These are phyloP conservation scores for Alternaria longipes DNA, from an alignment of 2,329 filamentous ascomycete genomes.

Conservation along the genomic window DNA sequence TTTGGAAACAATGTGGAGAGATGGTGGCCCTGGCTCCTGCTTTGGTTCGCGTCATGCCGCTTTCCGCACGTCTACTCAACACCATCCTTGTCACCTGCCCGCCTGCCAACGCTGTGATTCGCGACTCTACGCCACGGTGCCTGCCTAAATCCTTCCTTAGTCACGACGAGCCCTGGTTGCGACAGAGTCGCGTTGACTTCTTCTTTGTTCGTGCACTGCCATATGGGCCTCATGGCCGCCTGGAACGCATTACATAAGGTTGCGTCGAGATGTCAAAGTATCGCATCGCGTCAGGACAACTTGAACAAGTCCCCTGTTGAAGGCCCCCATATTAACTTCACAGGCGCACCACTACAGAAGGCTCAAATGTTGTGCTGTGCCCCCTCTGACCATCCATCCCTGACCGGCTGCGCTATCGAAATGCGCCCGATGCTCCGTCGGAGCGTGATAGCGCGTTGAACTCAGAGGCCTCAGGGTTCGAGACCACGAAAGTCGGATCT, in stretches of 20 bases:
- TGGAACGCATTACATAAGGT: background rate
- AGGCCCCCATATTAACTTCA: background rate
- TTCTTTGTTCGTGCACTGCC: background rate
- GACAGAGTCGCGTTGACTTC: background rate
- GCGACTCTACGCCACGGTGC: conserved; percentile 5
- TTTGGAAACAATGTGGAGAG: conserved; percentile 19
- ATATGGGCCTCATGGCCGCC: background rate
- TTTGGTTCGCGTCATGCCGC: conserved; percentile 15
- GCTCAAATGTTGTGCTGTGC: background rate
- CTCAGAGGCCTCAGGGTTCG: background rate
- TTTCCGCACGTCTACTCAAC: conserved; percentile 5
- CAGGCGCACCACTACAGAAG: background rate
- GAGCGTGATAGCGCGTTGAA: background rate
- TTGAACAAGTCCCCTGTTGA: background rate
- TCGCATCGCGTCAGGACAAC: background rate
- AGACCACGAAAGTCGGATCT: background rate
- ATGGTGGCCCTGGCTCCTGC: conserved; percentile 17
- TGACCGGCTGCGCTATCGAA: conserved; percentile 1
- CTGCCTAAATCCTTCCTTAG: conserved; percentile 7
- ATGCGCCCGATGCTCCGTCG: background rate
- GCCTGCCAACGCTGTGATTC: conserved; percentile 10
- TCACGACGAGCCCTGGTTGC: background rate
- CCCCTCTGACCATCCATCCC: conserved; percentile 1
- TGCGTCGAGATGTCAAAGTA: background rate
- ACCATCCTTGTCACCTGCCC: conserved; percentile 11